These are phyloP conservation scores for Rhodotorula mucilaginosa DNA, from an alignment of 1,284 basidiomycete genomes.

Conservation along the genomic window DNA sequence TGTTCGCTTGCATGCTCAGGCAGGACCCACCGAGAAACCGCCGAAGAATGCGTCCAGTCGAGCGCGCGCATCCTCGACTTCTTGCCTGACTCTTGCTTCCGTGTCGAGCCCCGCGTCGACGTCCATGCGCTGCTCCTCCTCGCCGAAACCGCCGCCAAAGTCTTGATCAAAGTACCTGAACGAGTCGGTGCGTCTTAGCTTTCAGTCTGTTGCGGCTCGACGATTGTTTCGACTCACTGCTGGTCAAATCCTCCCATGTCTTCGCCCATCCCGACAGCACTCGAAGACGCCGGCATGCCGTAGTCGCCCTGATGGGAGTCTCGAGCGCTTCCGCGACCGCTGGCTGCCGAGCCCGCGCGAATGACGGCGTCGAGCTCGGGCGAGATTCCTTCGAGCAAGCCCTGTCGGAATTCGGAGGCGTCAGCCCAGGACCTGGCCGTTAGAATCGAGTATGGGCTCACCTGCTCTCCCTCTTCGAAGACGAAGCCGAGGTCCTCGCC, in stretches of 20 bases:
- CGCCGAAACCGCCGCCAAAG: slow-evolving; percentile 18
- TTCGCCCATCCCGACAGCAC: neutral
- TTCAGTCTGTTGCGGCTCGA: no score
- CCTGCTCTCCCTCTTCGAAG: slow-evolving; percentile 13
- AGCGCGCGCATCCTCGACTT: slow-evolving; percentile 17
- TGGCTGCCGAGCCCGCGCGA: slow-evolving; percentile 12
- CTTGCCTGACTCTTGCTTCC: slow-evolving; percentile 13
- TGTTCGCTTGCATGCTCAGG: no score
- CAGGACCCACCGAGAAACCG: no score
- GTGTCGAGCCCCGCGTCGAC: slow-evolving; percentile 1
- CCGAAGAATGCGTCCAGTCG: neutral
- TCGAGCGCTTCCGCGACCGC: neutral
- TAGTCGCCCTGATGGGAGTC: neutral
- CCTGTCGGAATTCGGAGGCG: neutral
- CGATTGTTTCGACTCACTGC: neutral
- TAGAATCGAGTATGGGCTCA: neutral
- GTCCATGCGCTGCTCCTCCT: neutral
- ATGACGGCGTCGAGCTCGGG: slow-evolving; percentile 33
- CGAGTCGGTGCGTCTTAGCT: neutral
- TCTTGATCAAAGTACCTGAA: slow-evolving; percentile 14
- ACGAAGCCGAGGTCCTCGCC: neutral
- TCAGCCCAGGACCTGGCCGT: neutral
- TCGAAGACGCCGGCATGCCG: slow-evolving; percentile 9
- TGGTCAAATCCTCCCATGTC: slow-evolving; percentile 16
- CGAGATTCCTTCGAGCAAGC: slow-evolving; percentile 26